Percentiles rank a stretch among this genome's conserved stretches.
phyloP scores from a whole-genome alignment of 1,139 yeast genomes.

The Pichia sp. region DNA sequence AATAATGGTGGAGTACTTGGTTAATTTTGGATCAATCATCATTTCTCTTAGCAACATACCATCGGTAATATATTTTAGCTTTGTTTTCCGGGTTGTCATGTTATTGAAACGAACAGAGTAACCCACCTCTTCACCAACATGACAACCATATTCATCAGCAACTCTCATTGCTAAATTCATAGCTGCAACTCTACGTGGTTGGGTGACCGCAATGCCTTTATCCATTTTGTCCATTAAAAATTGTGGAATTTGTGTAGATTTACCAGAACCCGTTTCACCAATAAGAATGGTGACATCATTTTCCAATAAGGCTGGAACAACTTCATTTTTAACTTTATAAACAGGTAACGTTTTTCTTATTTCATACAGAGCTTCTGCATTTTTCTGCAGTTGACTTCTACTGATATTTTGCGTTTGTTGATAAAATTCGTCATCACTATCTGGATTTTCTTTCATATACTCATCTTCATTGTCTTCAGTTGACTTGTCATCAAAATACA shows the following conservation, averaged over 20 bases:
- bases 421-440: slow-evolving; percentile 17
- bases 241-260: slow-evolving; percentile 96
- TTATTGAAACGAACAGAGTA: slow-evolving; percentile 86
- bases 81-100: slow-evolving; percentile 46
- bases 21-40: slow-evolving; percentile 63
- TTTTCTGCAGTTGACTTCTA: slow-evolving; percentile 29
- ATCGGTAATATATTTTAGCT: slow-evolving; percentile 82
- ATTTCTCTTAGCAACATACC: slow-evolving; percentile 94
- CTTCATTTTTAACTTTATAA: slow-evolving; percentile 59
- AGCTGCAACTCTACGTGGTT: slow-evolving; percentile 97
- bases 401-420: slow-evolving; percentile 8
- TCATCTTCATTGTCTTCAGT: slow-evolving; percentile 28
- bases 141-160: slow-evolving; percentile 77
- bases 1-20: slow-evolving; percentile 67
- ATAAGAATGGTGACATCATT: slow-evolving; percentile 73
- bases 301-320: slow-evolving; percentile 46
- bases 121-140: slow-evolving; percentile 80
- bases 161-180: slow-evolving; percentile 90
- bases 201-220: slow-evolving; percentile 76
- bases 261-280: slow-evolving; percentile 98
- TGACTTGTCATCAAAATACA: slow-evolving; percentile 12
- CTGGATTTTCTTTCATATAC: slow-evolving; percentile 22
- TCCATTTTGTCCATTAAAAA: slow-evolving; percentile 52
- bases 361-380: slow-evolving; percentile 42
- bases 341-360: slow-evolving; percentile 65